Evolutionary conservation across 2,329 filamentous ascomycete species (phyloP), one percentile per base, ranked within the genome.

Genomic region (Alternaria infectoria): DNA sequence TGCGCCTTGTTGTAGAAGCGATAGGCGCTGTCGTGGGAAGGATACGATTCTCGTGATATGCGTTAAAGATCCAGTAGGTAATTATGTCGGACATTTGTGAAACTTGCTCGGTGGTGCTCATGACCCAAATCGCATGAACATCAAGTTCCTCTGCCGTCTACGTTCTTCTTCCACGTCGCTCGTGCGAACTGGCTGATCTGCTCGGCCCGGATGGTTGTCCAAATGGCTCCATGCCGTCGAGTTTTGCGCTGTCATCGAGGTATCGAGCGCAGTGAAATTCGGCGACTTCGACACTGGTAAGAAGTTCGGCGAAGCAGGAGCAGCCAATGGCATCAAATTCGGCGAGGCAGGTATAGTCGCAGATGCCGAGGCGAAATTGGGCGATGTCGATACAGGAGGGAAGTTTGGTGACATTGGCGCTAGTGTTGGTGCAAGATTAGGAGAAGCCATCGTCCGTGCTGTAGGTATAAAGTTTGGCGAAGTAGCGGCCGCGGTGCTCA

Each of bases 51-150:
- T n/a, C n/a, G n/a, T n/a, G n/a, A n/a, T n/a, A n/a, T n/a, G n/a
- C n/a, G n/a, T n/a, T n/a, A n/a, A n/a, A n/a, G n/a, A n/a, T n/a
- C n/a, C n/a, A n/a, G n/a, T n/a, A n/a, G n/a, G n/a, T n/a, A n/a
- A n/a, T n/a, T n/a, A n/a, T n/a, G n/a, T n/a, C n/a, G n/a, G n/a
- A n/a, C n/a, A n/a, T n/a, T n/a, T n/a, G n/a, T n/a, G n/a, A n/a
- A n/a, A n/a, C n/a, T n/a, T n/a, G n/a, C n/a, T n/a, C n/a, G n/a
- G n/a, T n/a, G n/a, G n/a, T n/a, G n/a, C n/a, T 44, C 44, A 60
- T 25, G 23, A 32, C 19, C 64, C 65, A 21, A 72, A 72, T 4
- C 51, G 57, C 61, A 65, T 47, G 44, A 72, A 73, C 62, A 73
- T 69, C 17, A 73, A 36, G 3, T 57, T 64, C 45, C 59, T 66